Conservation (phyloP, 441 rosid genomes). For the Gossypium schwendimanii region DNA sequence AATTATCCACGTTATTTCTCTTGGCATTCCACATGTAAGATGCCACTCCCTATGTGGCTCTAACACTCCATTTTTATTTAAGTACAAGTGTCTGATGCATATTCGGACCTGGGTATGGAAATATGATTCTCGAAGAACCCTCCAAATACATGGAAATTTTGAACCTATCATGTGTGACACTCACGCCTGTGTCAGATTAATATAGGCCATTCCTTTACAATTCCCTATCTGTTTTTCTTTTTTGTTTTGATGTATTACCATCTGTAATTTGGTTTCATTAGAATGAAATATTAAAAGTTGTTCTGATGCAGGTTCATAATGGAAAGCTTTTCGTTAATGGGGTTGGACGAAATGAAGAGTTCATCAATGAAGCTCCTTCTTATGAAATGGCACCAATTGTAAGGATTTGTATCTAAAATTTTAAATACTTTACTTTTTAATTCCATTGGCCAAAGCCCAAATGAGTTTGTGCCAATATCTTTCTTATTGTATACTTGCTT, state of each 20-base stretch:
- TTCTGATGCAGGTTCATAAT: conserved; percentile 48
- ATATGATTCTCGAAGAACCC: background rate
- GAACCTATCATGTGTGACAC: background rate
- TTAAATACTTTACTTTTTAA: background rate
- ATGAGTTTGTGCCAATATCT: background rate
- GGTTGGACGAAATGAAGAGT: conserved; percentile 53
- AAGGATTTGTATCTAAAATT: conserved; percentile 27
- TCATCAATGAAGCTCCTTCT: conserved; percentile 63
- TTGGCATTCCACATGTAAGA: background rate
- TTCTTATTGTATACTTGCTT: conserved; percentile 6
- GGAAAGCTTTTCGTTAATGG: conserved; percentile 86
- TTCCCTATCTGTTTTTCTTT: background rate
- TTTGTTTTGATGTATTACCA: background rate
- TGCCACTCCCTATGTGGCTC: no score
- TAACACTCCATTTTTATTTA: no score
- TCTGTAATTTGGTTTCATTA: background rate
- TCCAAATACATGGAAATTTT: background rate
- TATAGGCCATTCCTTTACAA: background rate
- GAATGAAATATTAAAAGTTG: conserved; percentile 3
- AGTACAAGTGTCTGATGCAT: background rate
- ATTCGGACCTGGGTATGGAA: background rate
- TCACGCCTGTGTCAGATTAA: background rate
- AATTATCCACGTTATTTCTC: background rate
- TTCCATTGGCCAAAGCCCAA: background rate
- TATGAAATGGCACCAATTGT: conserved; percentile 79